Percentiles rank a stretch among this genome's conserved stretches.
These are phyloP conservation scores for Pseudogymnoascus sp. DNA, from an alignment of 2,329 filamentous ascomycete genomes.

Conservation along the genomic window DNA sequence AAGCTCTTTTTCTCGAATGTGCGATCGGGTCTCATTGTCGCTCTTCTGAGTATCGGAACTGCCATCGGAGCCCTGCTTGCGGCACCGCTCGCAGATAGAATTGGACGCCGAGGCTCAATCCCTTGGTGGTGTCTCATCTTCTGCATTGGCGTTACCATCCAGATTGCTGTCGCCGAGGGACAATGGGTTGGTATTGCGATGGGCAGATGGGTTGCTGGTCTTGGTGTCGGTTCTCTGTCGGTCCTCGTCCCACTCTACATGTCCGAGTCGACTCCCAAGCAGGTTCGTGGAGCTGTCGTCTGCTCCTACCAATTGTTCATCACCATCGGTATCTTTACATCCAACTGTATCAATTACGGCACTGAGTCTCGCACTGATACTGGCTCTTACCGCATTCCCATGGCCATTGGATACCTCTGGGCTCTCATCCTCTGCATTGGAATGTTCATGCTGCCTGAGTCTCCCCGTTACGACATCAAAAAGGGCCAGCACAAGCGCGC, in stretches of 20 bases:
- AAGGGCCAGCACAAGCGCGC: conserved; percentile 41
- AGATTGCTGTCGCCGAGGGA: conserved; percentile 48
- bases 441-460: conserved; percentile 48
- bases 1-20: conserved; percentile 46
- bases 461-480: conserved; percentile 49
- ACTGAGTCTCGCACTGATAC: conserved; percentile 30
- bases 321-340: conserved; percentile 58
- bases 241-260: conserved; percentile 62
- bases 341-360: conserved; percentile 49
- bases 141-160: conserved; percentile 57
- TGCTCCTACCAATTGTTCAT: conserved; percentile 66
- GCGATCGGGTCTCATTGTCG: conserved; percentile 55
- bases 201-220: conserved; percentile 58
- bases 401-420: conserved; percentile 48
- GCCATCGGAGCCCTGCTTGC: conserved; percentile 46
- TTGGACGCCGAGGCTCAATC: conserved; percentile 55
- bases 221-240: conserved; percentile 60
- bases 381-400: conserved; percentile 56
- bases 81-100: conserved; percentile 54
- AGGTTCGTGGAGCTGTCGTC: conserved; percentile 59
- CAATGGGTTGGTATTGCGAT: conserved; percentile 59
- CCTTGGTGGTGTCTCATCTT: conserved; percentile 46
- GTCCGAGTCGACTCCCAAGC: conserved; percentile 53
- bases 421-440: conserved; percentile 46
- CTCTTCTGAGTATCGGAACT: conserved; percentile 36